Percentiles rank a stretch among this genome's conserved stretches.
Evolutionary conservation across 148 eudicot species (phyloP).

Genomic region (Selenicereus undatus): DNA sequence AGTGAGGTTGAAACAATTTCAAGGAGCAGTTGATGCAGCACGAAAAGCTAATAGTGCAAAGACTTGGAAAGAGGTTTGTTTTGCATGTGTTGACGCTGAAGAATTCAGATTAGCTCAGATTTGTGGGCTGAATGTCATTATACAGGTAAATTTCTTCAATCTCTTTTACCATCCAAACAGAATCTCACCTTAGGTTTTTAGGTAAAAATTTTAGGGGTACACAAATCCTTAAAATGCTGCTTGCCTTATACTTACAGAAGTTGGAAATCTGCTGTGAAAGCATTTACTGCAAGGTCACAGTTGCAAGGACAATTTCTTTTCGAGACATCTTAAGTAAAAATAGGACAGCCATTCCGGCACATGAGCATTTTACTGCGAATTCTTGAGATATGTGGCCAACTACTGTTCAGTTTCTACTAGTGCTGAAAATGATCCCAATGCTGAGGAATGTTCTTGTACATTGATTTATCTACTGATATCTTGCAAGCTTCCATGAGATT

Average conservation of each 20-base stretch:
- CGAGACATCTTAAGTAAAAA: neutral
- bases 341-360: neutral
- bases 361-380: neutral
- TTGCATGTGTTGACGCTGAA: conserved; percentile 98
- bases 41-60: conserved; percentile 93
- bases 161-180: neutral
- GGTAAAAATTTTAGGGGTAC: neutral
- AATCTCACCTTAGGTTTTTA: neutral
- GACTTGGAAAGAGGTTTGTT: conserved; percentile 98
- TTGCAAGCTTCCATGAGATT: neutral
- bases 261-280: neutral
- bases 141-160: conserved; percentile 51
- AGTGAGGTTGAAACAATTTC: conserved; percentile 84
- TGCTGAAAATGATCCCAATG: neutral
- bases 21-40: conserved; percentile 99
- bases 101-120: conserved; percentile 99
- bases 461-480: neutral
- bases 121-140: conserved; percentile 89
- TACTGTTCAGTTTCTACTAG: neutral
- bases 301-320: neutral
- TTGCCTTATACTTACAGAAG: neutral
- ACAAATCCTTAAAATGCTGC: neutral
- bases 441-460: neutral
- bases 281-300: neutral
- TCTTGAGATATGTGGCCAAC: neutral